Conservation (phyloP, 73 alveolate species). For the Breviolum minutum region DNA sequence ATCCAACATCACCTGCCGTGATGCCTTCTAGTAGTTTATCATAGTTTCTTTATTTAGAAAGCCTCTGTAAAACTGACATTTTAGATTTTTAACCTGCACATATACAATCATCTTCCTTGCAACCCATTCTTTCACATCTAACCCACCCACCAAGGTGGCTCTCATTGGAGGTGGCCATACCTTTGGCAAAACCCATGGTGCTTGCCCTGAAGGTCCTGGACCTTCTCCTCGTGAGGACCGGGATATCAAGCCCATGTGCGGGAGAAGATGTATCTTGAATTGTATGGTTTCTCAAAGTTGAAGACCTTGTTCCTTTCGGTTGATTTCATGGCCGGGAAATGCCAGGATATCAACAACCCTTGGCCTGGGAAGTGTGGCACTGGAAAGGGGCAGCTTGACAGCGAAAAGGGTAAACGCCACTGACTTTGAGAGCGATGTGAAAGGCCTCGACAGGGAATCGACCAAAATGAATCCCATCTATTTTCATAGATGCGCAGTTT, state of each 20-base stretch:
- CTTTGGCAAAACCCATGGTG: constrained; percentile 95
- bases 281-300: not conserved
- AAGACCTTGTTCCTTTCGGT: not conserved
- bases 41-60: no score
- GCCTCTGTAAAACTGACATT: no score
- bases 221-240: constrained; percentile 64
- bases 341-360: constrained; percentile 83
- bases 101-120: no score
- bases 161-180: constrained; percentile 96
- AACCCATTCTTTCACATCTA: no score
- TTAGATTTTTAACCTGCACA: no score
- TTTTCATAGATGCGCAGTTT: no score
- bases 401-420: not conserved
- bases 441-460: no score
- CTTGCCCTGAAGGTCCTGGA: constrained; percentile 85
- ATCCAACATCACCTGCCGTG: no score
- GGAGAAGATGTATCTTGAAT: not conserved
- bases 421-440: no score
- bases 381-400: constrained; percentile 76
- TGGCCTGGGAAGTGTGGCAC: constrained; percentile 95
- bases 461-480: no score
- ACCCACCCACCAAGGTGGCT: constrained; percentile 53
- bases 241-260: not conserved
- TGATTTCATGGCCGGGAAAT: no score
- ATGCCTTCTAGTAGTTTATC: no score